These are phyloP conservation scores for Phanerochaete sordida DNA, from an alignment of 768 basidiomycete species.

Conservation along the genomic window DNA sequence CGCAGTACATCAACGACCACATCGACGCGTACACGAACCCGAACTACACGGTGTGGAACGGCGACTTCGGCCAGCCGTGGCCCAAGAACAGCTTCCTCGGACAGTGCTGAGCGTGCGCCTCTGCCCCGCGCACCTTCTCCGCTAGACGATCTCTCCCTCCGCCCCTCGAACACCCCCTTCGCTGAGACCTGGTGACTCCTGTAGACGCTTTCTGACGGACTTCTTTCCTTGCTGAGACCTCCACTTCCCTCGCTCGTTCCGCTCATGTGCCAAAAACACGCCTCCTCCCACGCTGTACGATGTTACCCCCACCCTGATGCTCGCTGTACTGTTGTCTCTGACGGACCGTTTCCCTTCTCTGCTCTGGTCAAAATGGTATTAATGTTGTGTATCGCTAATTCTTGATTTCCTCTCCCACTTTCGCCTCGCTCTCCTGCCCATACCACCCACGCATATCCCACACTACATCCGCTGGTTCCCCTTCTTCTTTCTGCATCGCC, in stretches of 20 bases:
- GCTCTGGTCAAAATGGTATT: not conserved
- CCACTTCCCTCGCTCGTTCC: not conserved
- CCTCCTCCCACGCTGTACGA: not conserved
- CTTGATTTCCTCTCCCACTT: too few relatives aligned
- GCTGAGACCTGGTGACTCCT: too few relatives aligned
- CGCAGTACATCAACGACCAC: constrained; percentile 71
- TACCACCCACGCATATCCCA: too few relatives aligned
- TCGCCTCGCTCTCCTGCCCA: too few relatives aligned
- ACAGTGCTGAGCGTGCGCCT: constrained; percentile 41
- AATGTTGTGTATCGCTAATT: too few relatives aligned
- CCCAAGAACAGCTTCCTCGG: constrained; percentile 65
- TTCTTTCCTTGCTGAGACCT: too few relatives aligned
- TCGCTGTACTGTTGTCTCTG: not conserved
- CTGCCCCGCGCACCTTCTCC: too few relatives aligned
- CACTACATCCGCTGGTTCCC: too few relatives aligned
- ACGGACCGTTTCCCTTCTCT: not conserved
- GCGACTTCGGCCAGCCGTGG: constrained; percentile 59
- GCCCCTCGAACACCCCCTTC: too few relatives aligned
- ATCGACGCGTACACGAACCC: constrained; percentile 78
- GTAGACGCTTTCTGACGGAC: too few relatives aligned
- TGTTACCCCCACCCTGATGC: not conserved
- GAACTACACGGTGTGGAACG: constrained; percentile 74
- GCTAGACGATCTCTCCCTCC: not conserved
- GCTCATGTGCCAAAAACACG: not conserved
- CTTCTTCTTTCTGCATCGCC: too few relatives aligned